Evolutionary conservation across 140 eudicot genomes (phyloP).

Genomic region (Senecio squalidus): DNA sequence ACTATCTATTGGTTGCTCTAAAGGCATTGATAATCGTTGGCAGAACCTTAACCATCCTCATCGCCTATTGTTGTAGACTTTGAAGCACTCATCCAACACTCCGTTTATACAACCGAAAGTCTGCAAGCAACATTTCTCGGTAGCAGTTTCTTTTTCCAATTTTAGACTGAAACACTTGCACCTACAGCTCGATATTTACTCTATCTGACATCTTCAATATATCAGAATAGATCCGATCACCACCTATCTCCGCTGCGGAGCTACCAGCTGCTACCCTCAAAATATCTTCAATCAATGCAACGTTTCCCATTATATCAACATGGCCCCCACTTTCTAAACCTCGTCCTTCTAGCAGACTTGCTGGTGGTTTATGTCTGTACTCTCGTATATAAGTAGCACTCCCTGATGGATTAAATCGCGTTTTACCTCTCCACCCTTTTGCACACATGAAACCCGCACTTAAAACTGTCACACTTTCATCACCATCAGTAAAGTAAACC

Average conservation of each 20-base stretch:
- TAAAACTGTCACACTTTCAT: slow-evolving; percentile 65
- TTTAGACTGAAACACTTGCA: too few relatives aligned
- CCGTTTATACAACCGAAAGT: too few relatives aligned
- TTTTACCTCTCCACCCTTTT: slow-evolving; percentile 71
- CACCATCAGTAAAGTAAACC: slow-evolving; percentile 60
- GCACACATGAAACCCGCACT: slow-evolving; percentile 87
- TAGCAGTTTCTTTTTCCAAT: too few relatives aligned
- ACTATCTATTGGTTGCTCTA: too few relatives aligned
- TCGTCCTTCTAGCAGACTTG: slow-evolving; percentile 57
- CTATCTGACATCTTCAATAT: slow-evolving; percentile 54
- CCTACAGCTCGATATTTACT: slow-evolving; percentile 42
- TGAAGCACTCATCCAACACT: too few relatives aligned
- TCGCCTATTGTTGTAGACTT: too few relatives aligned
- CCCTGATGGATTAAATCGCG: slow-evolving; percentile 78
- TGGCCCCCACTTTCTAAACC: slow-evolving; percentile 69
- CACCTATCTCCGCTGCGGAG: slow-evolving; percentile 50
- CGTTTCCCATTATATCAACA: slow-evolving; percentile 81
- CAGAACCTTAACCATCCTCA: too few relatives aligned
- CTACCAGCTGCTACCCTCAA: slow-evolving; percentile 71
- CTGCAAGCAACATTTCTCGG: too few relatives aligned
- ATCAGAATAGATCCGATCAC: slow-evolving; percentile 57
- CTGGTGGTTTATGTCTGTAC: slow-evolving; percentile 55
- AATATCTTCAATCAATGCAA: slow-evolving; percentile 64
- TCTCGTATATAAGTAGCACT: slow-evolving; percentile 58
- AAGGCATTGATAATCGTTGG: too few relatives aligned